These are phyloP conservation scores for Talaromyces sp. DNA, from an alignment of 2,329 filamentous ascomycete genomes.

Conservation along the genomic window DNA sequence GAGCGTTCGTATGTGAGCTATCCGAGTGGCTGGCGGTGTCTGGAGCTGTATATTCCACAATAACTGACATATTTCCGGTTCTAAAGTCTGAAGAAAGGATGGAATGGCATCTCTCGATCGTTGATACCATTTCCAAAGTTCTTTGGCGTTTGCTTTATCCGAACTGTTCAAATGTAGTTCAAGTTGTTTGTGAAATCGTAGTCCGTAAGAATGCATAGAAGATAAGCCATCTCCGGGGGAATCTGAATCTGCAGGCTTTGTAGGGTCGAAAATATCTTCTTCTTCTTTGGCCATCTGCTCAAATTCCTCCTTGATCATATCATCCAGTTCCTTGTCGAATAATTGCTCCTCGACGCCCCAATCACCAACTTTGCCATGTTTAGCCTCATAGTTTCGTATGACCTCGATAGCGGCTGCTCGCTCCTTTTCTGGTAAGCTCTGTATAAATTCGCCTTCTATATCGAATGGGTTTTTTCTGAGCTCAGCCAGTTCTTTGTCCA, in stretches of 20 bases:
- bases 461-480: slow-evolving; percentile 43
- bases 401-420: slow-evolving; percentile 41
- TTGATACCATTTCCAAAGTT: slow-evolving; percentile 51
- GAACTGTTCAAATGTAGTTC: slow-evolving; percentile 29
- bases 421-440: slow-evolving; percentile 40
- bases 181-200: slow-evolving; percentile 40
- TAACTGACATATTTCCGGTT: slow-evolving; percentile 59
- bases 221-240: slow-evolving; percentile 30
- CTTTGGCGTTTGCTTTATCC: slow-evolving; percentile 31
- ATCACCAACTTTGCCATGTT: slow-evolving; percentile 29
- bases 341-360: slow-evolving; percentile 33
- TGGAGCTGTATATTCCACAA: slow-evolving; percentile 61
- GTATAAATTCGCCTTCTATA: slow-evolving; percentile 45
- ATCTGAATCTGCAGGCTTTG: slow-evolving; percentile 23
- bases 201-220: slow-evolving; percentile 38
- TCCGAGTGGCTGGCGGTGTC: slow-evolving; percentile 46
- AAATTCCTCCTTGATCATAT: slow-evolving; percentile 39
- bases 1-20: slow-evolving; percentile 60
- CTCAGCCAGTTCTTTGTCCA: slow-evolving; percentile 40
- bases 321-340: slow-evolving; percentile 43
- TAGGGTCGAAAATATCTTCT: slow-evolving; percentile 33
- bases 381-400: slow-evolving; percentile 40
- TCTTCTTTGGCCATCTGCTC: slow-evolving; percentile 36
- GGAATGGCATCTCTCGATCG: slow-evolving; percentile 48
- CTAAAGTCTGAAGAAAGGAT: slow-evolving; percentile 54